Conservation (phyloP, 768 basidiomycete genomes). For the Candolleomyces eurysporus region DNA sequence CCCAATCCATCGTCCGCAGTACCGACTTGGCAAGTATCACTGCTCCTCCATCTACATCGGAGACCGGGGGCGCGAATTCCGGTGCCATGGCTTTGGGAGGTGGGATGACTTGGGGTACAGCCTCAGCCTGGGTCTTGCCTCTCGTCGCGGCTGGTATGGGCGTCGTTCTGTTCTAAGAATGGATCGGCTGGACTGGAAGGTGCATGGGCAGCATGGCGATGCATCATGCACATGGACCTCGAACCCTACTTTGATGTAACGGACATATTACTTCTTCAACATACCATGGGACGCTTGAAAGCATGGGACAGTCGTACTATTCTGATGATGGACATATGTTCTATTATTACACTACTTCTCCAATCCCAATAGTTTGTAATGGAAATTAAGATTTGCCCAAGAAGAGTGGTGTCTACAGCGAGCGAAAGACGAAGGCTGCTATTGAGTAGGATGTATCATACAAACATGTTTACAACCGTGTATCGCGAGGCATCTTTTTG, state of each 20-base stretch:
- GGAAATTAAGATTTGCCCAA: not conserved
- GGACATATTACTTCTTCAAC: too few relatives aligned
- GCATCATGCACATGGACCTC: too few relatives aligned
- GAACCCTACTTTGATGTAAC: too few relatives aligned
- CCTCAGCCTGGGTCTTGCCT: not conserved
- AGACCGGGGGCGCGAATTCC: not conserved
- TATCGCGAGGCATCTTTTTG: constrained; percentile 32
- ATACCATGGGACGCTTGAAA: too few relatives aligned
- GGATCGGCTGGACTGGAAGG: not conserved
- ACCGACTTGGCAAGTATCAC: not conserved
- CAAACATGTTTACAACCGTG: constrained; percentile 19
- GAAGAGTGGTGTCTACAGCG: not conserved
- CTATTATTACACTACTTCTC: not conserved
- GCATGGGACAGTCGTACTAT: too few relatives aligned
- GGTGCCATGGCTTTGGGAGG: too few relatives aligned
- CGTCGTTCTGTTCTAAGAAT: not conserved
- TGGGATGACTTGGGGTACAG: not conserved
- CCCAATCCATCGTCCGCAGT: not conserved
- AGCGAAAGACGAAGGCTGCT: not conserved
- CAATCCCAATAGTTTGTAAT: not conserved
- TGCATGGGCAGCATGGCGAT: not conserved
- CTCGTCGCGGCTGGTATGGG: not conserved
- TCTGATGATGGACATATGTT: too few relatives aligned
- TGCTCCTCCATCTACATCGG: not conserved
- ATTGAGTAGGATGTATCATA: not conserved